A percentile compares a stretch with the other conserved stretches of the same genome.
phyloP scores from a whole-genome alignment of 352 stramenopile genomes.

The Phytophthora hibernalis region DNA sequence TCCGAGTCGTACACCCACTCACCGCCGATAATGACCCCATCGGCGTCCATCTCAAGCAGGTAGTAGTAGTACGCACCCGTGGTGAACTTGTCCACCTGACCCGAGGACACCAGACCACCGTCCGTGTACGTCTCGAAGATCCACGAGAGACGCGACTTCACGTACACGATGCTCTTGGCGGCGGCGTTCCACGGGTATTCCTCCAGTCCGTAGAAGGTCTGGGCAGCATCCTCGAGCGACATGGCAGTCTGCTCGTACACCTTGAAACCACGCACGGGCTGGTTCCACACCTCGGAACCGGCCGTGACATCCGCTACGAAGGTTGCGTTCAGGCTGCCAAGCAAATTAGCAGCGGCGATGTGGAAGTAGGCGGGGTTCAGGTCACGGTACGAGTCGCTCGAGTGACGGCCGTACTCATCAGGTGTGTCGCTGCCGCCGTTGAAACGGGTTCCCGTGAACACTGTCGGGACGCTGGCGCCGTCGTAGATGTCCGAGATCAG shows the following conservation, averaged over 20 bases:
- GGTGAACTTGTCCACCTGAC: conserved; percentile 33
- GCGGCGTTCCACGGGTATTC: conserved; percentile 56
- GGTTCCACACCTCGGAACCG: conserved; percentile 58
- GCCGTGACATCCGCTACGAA: conserved; percentile 53
- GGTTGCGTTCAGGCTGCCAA: conserved; percentile 40
- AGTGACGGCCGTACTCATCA: conserved; percentile 52
- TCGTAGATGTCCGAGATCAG: conserved; percentile 46
- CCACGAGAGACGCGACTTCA: conserved; percentile 47
- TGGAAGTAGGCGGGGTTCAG: conserved; percentile 54
- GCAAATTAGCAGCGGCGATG: conserved; percentile 46
- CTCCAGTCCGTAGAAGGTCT: conserved; percentile 42
- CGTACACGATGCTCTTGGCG: conserved; percentile 46
- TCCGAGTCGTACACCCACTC: conserved; percentile 43
- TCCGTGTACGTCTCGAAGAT: conserved; percentile 48
- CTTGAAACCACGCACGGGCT: conserved; percentile 53
- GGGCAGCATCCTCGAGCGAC: conserved; percentile 29
- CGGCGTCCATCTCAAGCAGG: conserved; percentile 41
- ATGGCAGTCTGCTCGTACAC: conserved; percentile 39
- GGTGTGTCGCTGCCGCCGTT: conserved; percentile 20
- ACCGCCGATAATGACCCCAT: conserved; percentile 36
- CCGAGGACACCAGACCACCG: conserved; percentile 33
- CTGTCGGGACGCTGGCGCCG: conserved; percentile 22
- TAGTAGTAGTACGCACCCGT: conserved; percentile 38
- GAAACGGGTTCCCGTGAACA: conserved; percentile 47
- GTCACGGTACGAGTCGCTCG: conserved; percentile 40